Percentiles rank a stretch among this genome's conserved stretches.
Evolutionary conservation across 2,329 filamentous ascomycete genomes (phyloP).

Genomic region (Mycogone perniciosa): DNA sequence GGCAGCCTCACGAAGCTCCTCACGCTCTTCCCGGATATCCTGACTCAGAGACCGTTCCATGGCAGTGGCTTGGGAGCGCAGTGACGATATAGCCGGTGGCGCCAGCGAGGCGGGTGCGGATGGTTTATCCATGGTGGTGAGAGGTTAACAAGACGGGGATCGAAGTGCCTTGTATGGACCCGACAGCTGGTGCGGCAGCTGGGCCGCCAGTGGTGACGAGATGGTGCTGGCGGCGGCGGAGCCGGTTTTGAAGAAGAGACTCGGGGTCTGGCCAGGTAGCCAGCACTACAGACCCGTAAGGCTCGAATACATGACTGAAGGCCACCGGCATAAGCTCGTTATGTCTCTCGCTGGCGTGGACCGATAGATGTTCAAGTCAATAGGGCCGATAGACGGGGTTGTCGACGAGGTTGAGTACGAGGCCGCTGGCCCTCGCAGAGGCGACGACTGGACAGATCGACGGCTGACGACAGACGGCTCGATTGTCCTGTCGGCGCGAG

Average conservation of each 20-base stretch:
- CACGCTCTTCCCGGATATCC: constrained; percentile 86
- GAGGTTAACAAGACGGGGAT: constrained; percentile 4
- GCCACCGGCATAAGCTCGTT: constrained; percentile 20
- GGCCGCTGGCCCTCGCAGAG: constrained; percentile 14
- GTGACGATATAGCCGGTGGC: constrained; percentile 46
- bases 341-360: constrained; percentile 20
- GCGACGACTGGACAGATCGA: constrained; percentile 2
- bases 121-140: constrained; percentile 40
- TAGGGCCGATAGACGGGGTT: constrained; percentile 1
- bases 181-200: constrained; percentile 12
- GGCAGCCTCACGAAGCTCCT: constrained; percentile 89
- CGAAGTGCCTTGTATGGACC: constrained; percentile 10
- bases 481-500: neutral
- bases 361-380: neutral
- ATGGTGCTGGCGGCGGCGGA: constrained; percentile 1
- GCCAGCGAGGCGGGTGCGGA: constrained; percentile 33
- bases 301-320: constrained; percentile 41
- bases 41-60: constrained; percentile 70
- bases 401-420: constrained; percentile 10
- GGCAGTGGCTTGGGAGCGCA: constrained; percentile 42
- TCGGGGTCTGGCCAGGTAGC: constrained; percentile 38
- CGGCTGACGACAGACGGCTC: neutral
- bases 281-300: constrained; percentile 41
- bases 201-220: constrained; percentile 4
- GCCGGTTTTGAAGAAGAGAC: constrained; percentile 17